Percentiles rank a stretch among this genome's conserved stretches.
phyloP scores from a whole-genome alignment of 1,284 basidiomycete genomes.

The Ceratobasidium papillatum region DNA sequence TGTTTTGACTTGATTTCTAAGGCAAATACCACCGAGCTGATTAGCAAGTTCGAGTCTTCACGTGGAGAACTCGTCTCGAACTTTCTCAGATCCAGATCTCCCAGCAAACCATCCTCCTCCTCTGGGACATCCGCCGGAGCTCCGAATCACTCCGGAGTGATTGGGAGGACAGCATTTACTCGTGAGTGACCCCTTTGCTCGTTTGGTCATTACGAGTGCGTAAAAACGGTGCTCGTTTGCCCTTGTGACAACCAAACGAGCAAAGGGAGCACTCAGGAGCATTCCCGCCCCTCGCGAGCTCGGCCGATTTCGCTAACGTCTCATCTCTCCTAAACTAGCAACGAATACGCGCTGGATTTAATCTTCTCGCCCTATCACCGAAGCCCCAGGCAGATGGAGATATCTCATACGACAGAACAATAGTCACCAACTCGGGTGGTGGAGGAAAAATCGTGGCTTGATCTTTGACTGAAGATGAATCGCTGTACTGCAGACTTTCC shows the following conservation, averaged over 20 bases:
- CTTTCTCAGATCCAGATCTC: slow-evolving; percentile 61
- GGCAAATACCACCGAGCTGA: slow-evolving; percentile 80
- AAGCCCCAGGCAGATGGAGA: slow-evolving; percentile 18
- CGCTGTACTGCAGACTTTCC: slow-evolving; percentile 63
- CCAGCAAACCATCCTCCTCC: no score
- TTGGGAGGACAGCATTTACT: no score
- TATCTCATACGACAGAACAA: slow-evolving; percentile 61
- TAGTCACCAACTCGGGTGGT: slow-evolving; percentile 74
- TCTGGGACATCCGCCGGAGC: no score
- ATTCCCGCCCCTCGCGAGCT: slow-evolving; percentile 48
- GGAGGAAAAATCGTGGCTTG: slow-evolving; percentile 66
- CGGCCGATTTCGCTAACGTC: no score
- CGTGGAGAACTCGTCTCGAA: slow-evolving; percentile 70
- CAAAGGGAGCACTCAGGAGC: no score
- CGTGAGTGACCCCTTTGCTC: no score
- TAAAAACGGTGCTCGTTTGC: no score
- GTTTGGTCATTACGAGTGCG: no score
- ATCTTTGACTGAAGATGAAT: slow-evolving; percentile 60
- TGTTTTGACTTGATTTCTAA: slow-evolving; percentile 51
- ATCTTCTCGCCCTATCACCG: slow-evolving; percentile 66
- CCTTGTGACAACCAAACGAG: no score
- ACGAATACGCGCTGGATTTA: slow-evolving; percentile 73
- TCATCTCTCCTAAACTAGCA: slow-evolving; percentile 32
- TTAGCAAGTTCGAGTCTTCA: slow-evolving; percentile 60
- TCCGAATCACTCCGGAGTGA: no score